phyloP scores from a whole-genome alignment of 805 yeast genomes.

The Lipomyces orientalis region DNA sequence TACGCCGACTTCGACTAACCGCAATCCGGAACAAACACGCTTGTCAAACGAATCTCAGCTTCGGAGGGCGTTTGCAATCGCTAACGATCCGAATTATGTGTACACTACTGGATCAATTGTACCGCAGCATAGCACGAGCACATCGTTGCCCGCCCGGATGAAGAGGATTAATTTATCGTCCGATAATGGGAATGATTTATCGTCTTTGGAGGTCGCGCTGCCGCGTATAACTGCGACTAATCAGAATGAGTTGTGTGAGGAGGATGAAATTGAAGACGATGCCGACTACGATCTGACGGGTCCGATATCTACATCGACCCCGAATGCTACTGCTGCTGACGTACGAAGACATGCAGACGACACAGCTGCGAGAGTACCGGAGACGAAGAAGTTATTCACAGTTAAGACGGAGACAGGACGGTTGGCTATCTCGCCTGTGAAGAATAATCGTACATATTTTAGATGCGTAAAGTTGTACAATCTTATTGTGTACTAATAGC shows the following conservation, averaged over 20 bases:
- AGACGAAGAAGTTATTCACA: neutral
- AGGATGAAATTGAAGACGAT: neutral
- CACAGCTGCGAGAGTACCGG: neutral
- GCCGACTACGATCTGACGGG: neutral
- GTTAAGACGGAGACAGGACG: neutral
- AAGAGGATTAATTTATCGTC: neutral
- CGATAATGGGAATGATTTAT: neutral
- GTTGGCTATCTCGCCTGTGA: slow-evolving; percentile 4
- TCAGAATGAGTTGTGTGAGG: neutral
- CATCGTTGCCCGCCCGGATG: neutral
- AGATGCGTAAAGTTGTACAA: neutral
- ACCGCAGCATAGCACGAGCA: neutral
- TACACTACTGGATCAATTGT: neutral
- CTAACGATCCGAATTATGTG: neutral
- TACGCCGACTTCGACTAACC: neutral
- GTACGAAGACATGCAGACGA: neutral
- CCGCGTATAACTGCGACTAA: neutral
- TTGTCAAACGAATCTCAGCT: slow-evolving; percentile 1
- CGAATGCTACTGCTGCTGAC: neutral
- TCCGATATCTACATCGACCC: slow-evolving; percentile 4
- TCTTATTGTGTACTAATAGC: neutral
- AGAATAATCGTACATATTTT: slow-evolving; percentile 5
- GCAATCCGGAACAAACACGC: neutral
- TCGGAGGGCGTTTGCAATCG: neutral
- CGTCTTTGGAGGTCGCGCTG: neutral